Evolutionary conservation across 1,139 yeast genomes (phyloP), one percentile per base, ranked within the genome.

Genomic region (Hanseniaspora sp.): DNA sequence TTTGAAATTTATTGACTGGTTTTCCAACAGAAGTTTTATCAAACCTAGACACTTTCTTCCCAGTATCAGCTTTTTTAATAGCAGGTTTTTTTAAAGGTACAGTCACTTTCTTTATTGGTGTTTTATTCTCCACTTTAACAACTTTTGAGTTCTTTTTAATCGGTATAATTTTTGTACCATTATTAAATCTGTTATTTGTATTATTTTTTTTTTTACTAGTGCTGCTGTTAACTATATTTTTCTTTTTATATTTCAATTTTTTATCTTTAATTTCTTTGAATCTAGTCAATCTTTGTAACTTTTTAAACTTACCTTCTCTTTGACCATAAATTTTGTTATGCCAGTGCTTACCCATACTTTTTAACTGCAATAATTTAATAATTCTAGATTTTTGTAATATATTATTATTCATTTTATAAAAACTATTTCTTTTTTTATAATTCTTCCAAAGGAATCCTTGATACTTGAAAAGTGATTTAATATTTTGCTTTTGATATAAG

Each of bases 401-500:
- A 12, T 37, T 29, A 28, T 45, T 51, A 13, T 33, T 51, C 34
- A 51, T 15, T 38, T 51, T 51, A 28, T 51, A 51, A 18, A 51
- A n/a, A 12, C 46, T 44, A 30, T 51, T 51, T 45, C 54, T 44
- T 39, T 38, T 51, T 29, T 35, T 44, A 13, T 38, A 51, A 28
- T 51, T 44, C 28, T 33, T 39, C 54, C 54, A 51, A 11, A 51
- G n/a, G 5, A 29, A 31, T 13, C 45, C 54, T 34, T 51, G 54
- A 31, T 51, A 51, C 18, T 51, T 51, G 17, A 51, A 51, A 48
- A 51, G 44, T 3, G 54, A 51, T 29, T 51, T 51, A 9, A 51
- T 33, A 7, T 44, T 39, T 39, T 51, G 54, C 13, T 51, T 44
- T 30, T 51, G 44, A 38, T 51, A 51, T 7, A 44, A 37, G 6